These are phyloP conservation scores for Pythium guiyangense DNA, from an alignment of 352 stramenopile genomes.

Conservation along the genomic window DNA sequence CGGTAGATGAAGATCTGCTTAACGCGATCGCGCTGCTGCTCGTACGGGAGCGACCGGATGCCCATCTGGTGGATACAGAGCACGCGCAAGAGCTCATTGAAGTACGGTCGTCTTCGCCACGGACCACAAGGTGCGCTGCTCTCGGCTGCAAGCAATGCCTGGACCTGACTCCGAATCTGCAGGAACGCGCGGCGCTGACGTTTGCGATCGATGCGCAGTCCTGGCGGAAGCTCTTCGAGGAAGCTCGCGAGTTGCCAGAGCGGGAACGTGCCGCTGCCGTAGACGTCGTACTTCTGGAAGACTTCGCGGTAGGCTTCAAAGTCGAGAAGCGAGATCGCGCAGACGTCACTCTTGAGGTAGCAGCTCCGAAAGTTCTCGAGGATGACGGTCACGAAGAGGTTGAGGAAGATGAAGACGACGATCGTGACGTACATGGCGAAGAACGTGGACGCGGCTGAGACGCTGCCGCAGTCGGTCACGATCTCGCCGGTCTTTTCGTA, in stretches of 20 bases:
- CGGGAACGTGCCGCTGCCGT: conserved; percentile 49
- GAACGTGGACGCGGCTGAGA: conserved; percentile 37
- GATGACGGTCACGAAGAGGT: conserved; percentile 80
- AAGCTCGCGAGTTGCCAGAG: conserved; percentile 66
- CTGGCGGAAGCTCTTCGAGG: conserved; percentile 44
- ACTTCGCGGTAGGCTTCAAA: conserved; percentile 72
- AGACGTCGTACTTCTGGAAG: conserved; percentile 56
- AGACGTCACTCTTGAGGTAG: conserved; percentile 75
- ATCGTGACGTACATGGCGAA: conserved; percentile 73
- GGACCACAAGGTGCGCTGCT: conserved; percentile 13
- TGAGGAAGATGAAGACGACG: conserved; percentile 81
- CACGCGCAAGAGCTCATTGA: conserved; percentile 71
- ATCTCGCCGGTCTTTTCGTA: conserved; percentile 21
- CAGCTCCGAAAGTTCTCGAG: conserved; percentile 80
- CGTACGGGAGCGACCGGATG: conserved; percentile 72
- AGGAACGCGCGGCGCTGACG: conserved; percentile 51
- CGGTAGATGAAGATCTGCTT: conserved; percentile 85
- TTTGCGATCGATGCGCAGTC: conserved; percentile 39
- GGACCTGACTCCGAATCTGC: conserved; percentile 61
- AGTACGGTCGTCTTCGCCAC: conserved; percentile 50
- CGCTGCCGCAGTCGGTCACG: conserved; percentile 64
- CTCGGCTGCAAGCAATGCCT: conserved; percentile 34
- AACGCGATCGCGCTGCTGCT: conserved; percentile 75
- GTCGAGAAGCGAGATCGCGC: conserved; percentile 65
- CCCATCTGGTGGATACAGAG: conserved; percentile 80